These are phyloP conservation scores for Hyparrhenia diplandra DNA, from an alignment of 176 grass and related monocot species.

Conservation along the genomic window DNA sequence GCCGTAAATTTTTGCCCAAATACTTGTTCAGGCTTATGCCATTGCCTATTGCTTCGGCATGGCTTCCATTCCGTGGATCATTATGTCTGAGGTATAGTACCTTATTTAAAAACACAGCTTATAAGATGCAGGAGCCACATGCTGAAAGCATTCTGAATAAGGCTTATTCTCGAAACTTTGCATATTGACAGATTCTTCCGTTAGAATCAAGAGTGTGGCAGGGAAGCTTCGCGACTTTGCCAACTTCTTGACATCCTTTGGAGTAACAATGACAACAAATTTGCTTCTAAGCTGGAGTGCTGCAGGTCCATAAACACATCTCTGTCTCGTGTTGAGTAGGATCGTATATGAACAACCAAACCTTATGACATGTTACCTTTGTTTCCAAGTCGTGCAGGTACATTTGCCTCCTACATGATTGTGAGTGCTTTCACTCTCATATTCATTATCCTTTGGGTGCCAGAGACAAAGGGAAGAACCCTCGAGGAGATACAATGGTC, in stretches of 20 bases:
- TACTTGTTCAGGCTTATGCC: conserved; percentile 58
- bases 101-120: neutral
- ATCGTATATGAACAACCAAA: neutral
- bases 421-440: conserved; percentile 62
- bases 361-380: neutral
- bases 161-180: neutral
- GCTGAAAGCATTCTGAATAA: neutral
- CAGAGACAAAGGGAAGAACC: conserved; percentile 93
- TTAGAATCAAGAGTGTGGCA: conserved; percentile 82
- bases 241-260: conserved; percentile 85
- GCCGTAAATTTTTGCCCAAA: neutral
- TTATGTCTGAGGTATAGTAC: conserved; percentile 91
- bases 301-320: conserved; percentile 51
- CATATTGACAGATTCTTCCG: conserved; percentile 50
- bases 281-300: conserved; percentile 76
- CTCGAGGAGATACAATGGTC: conserved; percentile 93
- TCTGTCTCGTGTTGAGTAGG: neutral
- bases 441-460: conserved; percentile 80
- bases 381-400: conserved; percentile 42
- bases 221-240: conserved; percentile 92
- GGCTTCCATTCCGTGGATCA: conserved; percentile 96
- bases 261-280: conserved; percentile 85
- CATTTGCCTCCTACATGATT: conserved; percentile 63
- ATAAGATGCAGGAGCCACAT: neutral
- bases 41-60: conserved; percentile 77